A percentile compares a stretch with the other conserved stretches of the same genome.
Evolutionary conservation across 805 yeast species (phyloP).

Genomic region (Ascoidea rubescens): DNA sequence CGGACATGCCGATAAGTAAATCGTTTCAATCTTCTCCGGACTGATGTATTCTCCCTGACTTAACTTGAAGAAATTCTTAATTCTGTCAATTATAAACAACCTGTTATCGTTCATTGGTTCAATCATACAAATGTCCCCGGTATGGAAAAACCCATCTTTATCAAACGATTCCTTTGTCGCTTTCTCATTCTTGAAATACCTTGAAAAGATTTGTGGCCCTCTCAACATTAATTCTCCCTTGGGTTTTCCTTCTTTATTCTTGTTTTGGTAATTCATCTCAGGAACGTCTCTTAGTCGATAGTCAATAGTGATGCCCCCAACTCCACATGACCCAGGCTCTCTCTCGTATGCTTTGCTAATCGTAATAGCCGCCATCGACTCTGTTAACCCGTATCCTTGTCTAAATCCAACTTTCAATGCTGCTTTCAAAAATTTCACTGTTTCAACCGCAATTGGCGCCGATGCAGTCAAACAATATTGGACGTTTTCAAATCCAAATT

Average conservation of each 20-base stretch:
- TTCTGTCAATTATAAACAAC: conserved; percentile 42
- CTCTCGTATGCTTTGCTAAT: conserved; percentile 23
- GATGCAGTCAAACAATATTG: conserved; percentile 28
- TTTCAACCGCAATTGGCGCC: conserved; percentile 46
- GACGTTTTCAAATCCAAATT: conserved; percentile 25
- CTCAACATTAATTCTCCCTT: conserved; percentile 36
- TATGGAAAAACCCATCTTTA: conserved; percentile 36
- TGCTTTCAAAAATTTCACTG: conserved; percentile 39
- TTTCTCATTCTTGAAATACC: conserved; percentile 33
- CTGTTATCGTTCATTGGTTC: conserved; percentile 25
- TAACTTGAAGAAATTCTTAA: conserved; percentile 51
- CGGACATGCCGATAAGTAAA: conserved; percentile 32
- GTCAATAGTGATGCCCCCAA: conserved; percentile 29
- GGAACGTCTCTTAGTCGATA: conserved; percentile 33
- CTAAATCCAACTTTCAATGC: conserved; percentile 29
- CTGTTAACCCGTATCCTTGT: conserved; percentile 46
- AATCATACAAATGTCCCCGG: conserved; percentile 41
- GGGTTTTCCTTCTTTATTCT: conserved; percentile 14
- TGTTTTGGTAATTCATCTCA: conserved; percentile 22
- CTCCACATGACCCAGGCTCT: conserved; percentile 24
- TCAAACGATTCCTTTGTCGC: conserved; percentile 23
- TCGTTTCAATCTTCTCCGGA: conserved; percentile 49
- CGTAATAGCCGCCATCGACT: conserved; percentile 33
- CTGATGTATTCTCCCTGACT: conserved; percentile 43
- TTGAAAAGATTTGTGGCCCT: conserved; percentile 38